phyloP scores from a whole-genome alignment of 176 grass and related monocot species.

The Oryza brachyantha region DNA sequence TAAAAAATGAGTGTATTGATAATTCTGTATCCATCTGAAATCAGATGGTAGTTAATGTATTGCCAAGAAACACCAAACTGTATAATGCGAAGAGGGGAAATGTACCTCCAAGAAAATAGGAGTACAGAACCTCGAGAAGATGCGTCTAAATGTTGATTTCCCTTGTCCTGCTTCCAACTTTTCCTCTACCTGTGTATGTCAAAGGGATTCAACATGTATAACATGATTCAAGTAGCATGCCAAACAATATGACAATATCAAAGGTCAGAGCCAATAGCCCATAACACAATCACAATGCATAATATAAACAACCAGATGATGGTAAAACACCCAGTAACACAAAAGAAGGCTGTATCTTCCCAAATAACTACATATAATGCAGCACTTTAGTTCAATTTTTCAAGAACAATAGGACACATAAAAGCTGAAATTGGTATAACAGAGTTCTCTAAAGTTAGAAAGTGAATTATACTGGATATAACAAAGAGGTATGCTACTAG shows the following conservation, averaged over 20 bases:
- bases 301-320: background rate
- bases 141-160: constrained; percentile 68
- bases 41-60: background rate
- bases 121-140: constrained; percentile 93
- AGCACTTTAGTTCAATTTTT: background rate
- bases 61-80: background rate
- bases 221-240: background rate
- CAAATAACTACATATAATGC: background rate
- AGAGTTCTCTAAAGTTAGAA: background rate
- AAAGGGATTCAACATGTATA: constrained; percentile 1
- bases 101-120: constrained; percentile 91
- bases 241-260: constrained; percentile 4
- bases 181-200: constrained; percentile 76
- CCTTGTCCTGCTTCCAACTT: constrained; percentile 89
- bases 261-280: background rate
- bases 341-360: background rate
- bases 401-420: background rate
- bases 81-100: background rate
- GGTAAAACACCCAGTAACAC: background rate
- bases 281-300: background rate
- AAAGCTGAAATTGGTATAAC: background rate
- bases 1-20: background rate
- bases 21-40: background rate
- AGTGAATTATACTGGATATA: background rate
- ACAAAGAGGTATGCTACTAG: no score